A percentile compares a stretch with the other conserved stretches of the same genome.
Conservation (phyloP, 2,329 filamentous ascomycete species). For the Plenodomus lindquistii region DNA sequence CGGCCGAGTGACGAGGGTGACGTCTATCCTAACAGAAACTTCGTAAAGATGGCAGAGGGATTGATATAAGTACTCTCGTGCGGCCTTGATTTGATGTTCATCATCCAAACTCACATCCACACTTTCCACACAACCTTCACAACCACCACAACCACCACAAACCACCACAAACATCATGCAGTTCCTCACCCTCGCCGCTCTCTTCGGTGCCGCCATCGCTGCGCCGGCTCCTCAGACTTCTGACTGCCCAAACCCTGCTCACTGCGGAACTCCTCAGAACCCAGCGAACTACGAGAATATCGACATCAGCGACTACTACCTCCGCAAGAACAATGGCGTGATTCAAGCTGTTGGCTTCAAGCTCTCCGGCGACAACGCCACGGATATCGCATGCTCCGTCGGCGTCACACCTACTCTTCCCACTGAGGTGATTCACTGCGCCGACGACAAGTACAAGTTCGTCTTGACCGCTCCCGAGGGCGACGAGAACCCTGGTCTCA, state of each 20-base stretch:
- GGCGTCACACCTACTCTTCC: constrained; percentile 15
- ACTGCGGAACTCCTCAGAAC: constrained; percentile 14
- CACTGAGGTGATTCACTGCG: constrained; percentile 17
- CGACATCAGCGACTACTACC: constrained; percentile 20
- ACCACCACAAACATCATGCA: constrained; percentile 15
- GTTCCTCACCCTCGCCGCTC: constrained; percentile 21
- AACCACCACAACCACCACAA: background rate
- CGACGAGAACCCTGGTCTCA: constrained; percentile 7
- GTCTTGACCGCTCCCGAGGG: constrained; percentile 5
- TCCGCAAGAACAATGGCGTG: constrained; percentile 22
- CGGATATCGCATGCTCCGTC: constrained; percentile 12
- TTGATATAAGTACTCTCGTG: constrained; percentile 17
- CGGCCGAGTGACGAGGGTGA: constrained; percentile 7
- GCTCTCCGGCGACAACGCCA: constrained; percentile 21
- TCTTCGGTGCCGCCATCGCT: constrained; percentile 22
- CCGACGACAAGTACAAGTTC: constrained; percentile 17
- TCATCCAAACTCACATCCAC: background rate
- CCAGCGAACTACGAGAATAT: constrained; percentile 23
- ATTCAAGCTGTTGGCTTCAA: constrained; percentile 25
- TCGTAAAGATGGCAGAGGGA: background rate
- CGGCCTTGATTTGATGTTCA: background rate
- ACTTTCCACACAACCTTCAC: background rate
- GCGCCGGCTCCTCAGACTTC: constrained; percentile 22
- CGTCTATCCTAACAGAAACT: background rate
- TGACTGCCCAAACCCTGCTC: constrained; percentile 28